These are phyloP conservation scores for Hygrophila difformis DNA, from an alignment of 257 asterid genomes.

Conservation along the genomic window DNA sequence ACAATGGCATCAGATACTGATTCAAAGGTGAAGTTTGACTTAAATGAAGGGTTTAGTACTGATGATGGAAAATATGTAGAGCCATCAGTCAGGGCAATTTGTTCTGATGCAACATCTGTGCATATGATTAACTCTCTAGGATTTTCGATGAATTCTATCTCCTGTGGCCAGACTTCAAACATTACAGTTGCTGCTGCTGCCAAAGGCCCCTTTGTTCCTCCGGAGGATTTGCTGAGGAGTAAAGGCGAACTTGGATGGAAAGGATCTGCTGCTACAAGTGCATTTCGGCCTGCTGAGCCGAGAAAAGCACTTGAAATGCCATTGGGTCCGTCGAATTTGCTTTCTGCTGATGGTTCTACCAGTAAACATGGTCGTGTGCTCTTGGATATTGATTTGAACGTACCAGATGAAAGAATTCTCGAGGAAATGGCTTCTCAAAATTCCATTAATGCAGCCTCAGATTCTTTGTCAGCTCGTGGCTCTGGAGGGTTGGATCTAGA, in stretches of 20 bases:
- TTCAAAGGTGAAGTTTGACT: slow-evolving; percentile 32
- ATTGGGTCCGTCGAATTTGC: slow-evolving; percentile 14
- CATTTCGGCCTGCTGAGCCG: slow-evolving; percentile 99
- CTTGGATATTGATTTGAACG: slow-evolving; percentile 30
- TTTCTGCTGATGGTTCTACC: slow-evolving; percentile 23
- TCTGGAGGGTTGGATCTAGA: slow-evolving; percentile 33
- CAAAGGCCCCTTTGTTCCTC: slow-evolving; percentile 77
- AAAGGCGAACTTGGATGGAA: slow-evolving; percentile 89
- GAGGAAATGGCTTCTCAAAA: slow-evolving; percentile 25
- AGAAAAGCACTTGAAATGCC: slow-evolving; percentile 42
- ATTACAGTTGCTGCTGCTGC: slow-evolving; percentile 85
- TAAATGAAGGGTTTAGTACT: slow-evolving; percentile 35
- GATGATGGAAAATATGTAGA: slow-evolving; percentile 35
- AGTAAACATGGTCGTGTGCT: slow-evolving; percentile 27
- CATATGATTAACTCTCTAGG: slow-evolving; percentile 30
- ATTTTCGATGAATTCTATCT: slow-evolving; percentile 23
- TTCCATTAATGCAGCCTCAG: slow-evolving; percentile 9
- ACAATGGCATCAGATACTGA: slow-evolving; percentile 17
- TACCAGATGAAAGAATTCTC: slow-evolving; percentile 30
- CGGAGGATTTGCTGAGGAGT: slow-evolving; percentile 68
- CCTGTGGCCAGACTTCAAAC: slow-evolving; percentile 43
- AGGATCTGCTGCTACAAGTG: slow-evolving; percentile 98
- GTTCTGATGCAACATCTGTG: slow-evolving; percentile 21
- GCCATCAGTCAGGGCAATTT: slow-evolving; percentile 11
- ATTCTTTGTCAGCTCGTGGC: slow-evolving; percentile 19